Conservation (phyloP, 169 alveolate genomes). For the Cryptosporidium ubiquitum region DNA sequence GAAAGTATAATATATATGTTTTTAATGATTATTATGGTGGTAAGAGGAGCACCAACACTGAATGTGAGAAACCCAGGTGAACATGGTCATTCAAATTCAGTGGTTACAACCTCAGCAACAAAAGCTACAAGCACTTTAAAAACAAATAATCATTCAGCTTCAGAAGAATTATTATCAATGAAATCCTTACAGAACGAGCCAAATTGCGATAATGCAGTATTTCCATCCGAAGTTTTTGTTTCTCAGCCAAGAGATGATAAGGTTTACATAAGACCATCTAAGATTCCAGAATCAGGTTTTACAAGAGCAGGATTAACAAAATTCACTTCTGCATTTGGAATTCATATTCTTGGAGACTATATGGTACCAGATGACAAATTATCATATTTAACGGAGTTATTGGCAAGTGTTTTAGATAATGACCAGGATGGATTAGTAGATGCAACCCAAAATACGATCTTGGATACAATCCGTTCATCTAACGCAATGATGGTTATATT, state of each 20-base stretch:
- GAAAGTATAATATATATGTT: neutral
- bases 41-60: conserved; percentile 36
- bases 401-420: conserved; percentile 71
- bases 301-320: conserved; percentile 70
- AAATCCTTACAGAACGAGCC: neutral
- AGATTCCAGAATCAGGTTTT: conserved; percentile 59
- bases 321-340: conserved; percentile 61
- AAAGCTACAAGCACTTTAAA: neutral
- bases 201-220: conserved; percentile 38
- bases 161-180: neutral
- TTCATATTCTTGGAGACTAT: conserved; percentile 38
- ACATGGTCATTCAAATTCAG: neutral
- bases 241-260: conserved; percentile 43
- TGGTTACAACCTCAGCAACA: conserved; percentile 1
- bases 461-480: conserved; percentile 55
- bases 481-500: conserved; percentile 69
- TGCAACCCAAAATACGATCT: conserved; percentile 69
- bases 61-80: conserved; percentile 47
- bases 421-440: conserved; percentile 72
- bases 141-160: neutral
- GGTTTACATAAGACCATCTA: conserved; percentile 62
- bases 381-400: conserved; percentile 49
- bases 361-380: conserved; percentile 60
- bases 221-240: conserved; percentile 35
- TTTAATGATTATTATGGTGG: conserved; percentile 1